phyloP scores from a whole-genome alignment of 2,329 filamentous ascomycete species.

The Stachybotrys chlorohalonatus region DNA sequence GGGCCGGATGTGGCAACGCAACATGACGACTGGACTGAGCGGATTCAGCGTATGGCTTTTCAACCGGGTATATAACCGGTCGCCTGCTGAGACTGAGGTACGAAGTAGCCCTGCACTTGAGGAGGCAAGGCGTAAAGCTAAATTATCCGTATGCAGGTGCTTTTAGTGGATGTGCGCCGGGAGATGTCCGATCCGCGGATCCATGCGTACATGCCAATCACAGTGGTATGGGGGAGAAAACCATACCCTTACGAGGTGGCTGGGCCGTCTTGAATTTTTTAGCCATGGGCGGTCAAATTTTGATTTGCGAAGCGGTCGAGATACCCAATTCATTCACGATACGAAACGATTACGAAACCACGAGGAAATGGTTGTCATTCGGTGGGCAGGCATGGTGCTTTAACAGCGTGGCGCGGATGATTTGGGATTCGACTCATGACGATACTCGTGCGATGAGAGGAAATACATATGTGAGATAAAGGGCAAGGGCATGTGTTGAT shows the following conservation, averaged over 20 bases:
- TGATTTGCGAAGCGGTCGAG: neutral
- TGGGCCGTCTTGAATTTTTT: neutral
- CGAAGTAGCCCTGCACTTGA: conserved; percentile 4
- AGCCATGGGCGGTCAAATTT: neutral
- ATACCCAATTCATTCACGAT: neutral
- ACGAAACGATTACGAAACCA: neutral
- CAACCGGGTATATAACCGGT: conserved; percentile 29
- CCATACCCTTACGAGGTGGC: conserved; percentile 26
- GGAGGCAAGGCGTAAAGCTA: conserved; percentile 5
- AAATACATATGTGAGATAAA: neutral
- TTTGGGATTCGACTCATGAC: neutral
- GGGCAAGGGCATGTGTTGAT: too few relatives aligned
- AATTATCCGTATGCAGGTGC: conserved; percentile 23
- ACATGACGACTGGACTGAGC: conserved; percentile 32
- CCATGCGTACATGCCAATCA: conserved; percentile 40
- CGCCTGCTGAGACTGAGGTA: conserved; percentile 40
- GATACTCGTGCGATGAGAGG: too few relatives aligned
- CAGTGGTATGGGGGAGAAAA: conserved; percentile 43
- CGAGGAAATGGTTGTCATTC: neutral
- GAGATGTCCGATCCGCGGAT: conserved; percentile 35
- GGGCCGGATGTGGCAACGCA: conserved; percentile 35
- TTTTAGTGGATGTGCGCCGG: conserved; percentile 38
- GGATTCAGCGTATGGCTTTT: conserved; percentile 33
- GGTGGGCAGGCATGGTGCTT: neutral
- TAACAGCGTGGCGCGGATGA: neutral